These are phyloP conservation scores for Triticum aestivum DNA, from an alignment of 176 grass and related monocot species.

Conservation along the genomic window IWGSC_CS_RefSeq_v2.1 NC_057814.1:419678589-419679088, in stretches of 20 bases:
- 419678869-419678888: not conserved
- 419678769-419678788: not conserved
- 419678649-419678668: too few species aligned
- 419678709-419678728: too few species aligned
- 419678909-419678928: not conserved
- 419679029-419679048: slow-evolving; percentile 1
- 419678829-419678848: not conserved
- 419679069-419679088: not conserved
- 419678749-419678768: not conserved
- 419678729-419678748: too few species aligned
- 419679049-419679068: not conserved
- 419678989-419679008: not conserved
- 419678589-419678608: too few species aligned
- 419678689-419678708: too few species aligned
- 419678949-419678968: not conserved
- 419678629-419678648: too few species aligned
- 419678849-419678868: not conserved
- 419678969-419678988: not conserved
- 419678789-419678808: not conserved
- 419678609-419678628: too few species aligned
- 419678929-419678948: not conserved
- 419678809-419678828: not conserved
- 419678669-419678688: too few species aligned
- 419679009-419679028: not conserved
- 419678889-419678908: not conserved